Base-by-base conservation (phyloP, 306 rosid genomes). In the Trifolium subterraneum region DNA sequence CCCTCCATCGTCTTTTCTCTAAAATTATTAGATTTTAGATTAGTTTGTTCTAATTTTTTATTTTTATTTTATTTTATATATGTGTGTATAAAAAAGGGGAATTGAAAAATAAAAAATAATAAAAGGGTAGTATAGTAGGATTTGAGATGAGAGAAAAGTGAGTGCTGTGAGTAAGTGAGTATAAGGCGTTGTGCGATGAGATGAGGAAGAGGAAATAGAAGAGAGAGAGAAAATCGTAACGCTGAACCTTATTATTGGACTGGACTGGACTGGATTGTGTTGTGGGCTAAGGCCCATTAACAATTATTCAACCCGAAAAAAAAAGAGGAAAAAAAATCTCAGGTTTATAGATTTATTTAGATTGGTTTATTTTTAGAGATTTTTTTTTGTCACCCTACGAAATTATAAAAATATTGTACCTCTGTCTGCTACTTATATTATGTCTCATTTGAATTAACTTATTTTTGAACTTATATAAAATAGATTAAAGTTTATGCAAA, bases 151-250 rank as follows among this genome's bases (percentile, higher is more conserved):
- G 62, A 50, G 18, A 42, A 47, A 47, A 68, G 68, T 80, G 80
- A 80, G 68, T 80, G 80, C 84, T 74, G 84, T 80, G 41, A 66
- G 71, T n/a, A n/a, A n/a, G n/a, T n/a, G n/a, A n/a, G n/a, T n/a
- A n/a, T n/a, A n/a, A n/a, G n/a, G n/a, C n/a, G n/a, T n/a, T n/a
- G n/a, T 62, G 10, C 20, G 48, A 25, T 31, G 71, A 72, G 68
- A 48, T 25, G 83, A 59, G 71, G 80, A 51, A 80, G 76, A 80
- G 68, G 83, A 67, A 64, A 73, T 59, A 52, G 71, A n/a, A 42
- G 3, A 33, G 66, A 59, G 36, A 45, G 55, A 64, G 69, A 55
- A 38, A n/a, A 20, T 9, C 2, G 55, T 45, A 42, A 13, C 63
- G 19, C 74, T 22, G 36, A n/a, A 38, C 55, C 27, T 35, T 6